phyloP scores from a whole-genome alignment of 441 rosid genomes.

The Populus trichocarpa region DNA sequence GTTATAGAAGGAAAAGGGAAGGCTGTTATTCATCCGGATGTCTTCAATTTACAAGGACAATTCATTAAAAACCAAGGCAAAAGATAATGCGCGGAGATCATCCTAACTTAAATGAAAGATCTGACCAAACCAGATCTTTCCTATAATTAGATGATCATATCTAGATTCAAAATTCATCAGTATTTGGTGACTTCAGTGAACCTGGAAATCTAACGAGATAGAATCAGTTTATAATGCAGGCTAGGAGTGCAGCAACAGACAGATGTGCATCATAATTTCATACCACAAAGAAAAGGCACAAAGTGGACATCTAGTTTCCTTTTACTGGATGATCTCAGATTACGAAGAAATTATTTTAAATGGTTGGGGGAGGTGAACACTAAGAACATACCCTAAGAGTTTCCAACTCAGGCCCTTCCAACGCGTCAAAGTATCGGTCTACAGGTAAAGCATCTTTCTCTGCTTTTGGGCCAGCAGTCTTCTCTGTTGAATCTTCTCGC shows the following conservation, averaged over 20 bases:
- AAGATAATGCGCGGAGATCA: too few species aligned
- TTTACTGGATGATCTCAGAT: too few species aligned
- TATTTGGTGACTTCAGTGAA: not conserved
- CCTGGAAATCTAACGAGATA: not conserved
- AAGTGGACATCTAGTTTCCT: too few species aligned
- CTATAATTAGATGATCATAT: too few species aligned
- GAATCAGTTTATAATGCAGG: not conserved
- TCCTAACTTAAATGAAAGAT: too few species aligned
- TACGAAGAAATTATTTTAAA: not conserved
- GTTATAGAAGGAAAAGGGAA: too few species aligned
- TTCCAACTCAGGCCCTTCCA: slow-evolving; percentile 87
- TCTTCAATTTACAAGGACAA: too few species aligned
- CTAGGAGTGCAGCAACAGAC: not conserved
- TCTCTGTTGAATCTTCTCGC: slow-evolving; percentile 21
- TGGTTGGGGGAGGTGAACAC: not conserved
- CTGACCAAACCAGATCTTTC: not conserved
- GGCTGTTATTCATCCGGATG: too few species aligned
- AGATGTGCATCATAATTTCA: too few species aligned
- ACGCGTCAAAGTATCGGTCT: slow-evolving; percentile 72
- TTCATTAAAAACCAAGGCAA: too few species aligned
- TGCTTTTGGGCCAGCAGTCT: slow-evolving; percentile 11
- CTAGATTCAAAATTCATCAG: too few species aligned
- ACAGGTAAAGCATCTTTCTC: slow-evolving; percentile 54
- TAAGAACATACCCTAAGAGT: slow-evolving; percentile 56
- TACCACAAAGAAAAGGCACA: too few species aligned